Conservation (phyloP, 495 filamentous ascomycete genomes). For the Aspergillus saccharolyticus region DNA sequence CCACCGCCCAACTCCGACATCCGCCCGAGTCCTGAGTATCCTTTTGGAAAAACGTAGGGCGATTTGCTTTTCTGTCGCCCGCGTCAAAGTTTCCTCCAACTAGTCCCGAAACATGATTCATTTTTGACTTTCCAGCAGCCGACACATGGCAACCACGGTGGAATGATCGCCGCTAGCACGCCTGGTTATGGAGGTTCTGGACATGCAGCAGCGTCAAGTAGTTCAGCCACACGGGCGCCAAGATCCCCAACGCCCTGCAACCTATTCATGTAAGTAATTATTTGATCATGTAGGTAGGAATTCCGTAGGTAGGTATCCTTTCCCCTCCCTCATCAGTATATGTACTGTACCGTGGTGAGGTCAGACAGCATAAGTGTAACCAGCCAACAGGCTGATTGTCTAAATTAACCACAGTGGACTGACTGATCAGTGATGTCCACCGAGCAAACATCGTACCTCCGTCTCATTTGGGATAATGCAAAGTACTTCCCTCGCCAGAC, state of each 20-base stretch:
- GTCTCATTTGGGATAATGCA: not conserved
- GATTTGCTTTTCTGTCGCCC: no score
- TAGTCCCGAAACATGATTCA: constrained; percentile 1
- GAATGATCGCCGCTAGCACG: constrained; percentile 25
- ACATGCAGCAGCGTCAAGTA: constrained; percentile 14
- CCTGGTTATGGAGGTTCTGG: constrained; percentile 15
- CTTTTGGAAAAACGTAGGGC: no score
- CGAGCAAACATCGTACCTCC: not conserved
- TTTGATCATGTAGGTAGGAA: no score
- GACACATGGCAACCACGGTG: constrained; percentile 28
- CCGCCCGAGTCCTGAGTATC: no score
- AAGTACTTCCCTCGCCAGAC: no score
- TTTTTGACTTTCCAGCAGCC: constrained; percentile 20
- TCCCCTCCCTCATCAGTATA: not conserved
- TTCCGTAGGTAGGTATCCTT: not conserved
- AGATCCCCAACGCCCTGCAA: not conserved
- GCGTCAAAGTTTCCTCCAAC: not conserved
- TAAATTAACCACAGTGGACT: not conserved
- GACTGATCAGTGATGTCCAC: not conserved
- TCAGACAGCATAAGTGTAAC: constrained; percentile 12
- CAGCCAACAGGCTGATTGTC: not conserved
- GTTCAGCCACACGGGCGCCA: constrained; percentile 18
- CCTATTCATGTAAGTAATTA: not conserved
- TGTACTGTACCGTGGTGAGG: constrained; percentile 9
- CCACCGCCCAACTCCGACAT: no score